phyloP scores from a whole-genome alignment of 2,329 filamentous ascomycete species.

The Talaromyces sp. region DNA sequence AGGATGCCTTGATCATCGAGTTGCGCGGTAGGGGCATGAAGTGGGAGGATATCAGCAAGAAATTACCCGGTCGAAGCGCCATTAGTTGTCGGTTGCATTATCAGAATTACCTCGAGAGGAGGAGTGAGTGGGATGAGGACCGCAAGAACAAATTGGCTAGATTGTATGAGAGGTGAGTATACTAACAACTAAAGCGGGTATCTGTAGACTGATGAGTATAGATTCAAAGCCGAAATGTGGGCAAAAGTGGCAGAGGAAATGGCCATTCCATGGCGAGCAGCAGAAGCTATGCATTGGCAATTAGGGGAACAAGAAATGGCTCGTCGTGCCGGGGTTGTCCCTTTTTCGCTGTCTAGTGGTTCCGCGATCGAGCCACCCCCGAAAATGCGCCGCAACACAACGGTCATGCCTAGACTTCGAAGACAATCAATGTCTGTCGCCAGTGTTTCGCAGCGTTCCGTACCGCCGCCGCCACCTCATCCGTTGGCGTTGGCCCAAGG shows the following conservation, averaged over 20 bases:
- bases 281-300: conserved; percentile 98
- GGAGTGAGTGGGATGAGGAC: conserved; percentile 95
- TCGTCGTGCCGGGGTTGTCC: conserved; percentile 79
- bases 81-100: conserved; percentile 95
- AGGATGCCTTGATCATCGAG: conserved; percentile 91
- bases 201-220: conserved; percentile 37
- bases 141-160: conserved; percentile 94
- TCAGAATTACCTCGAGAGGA: conserved; percentile 92
- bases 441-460: conserved; percentile 12
- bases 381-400: conserved; percentile 36
- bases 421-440: conserved; percentile 31
- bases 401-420: conserved; percentile 37
- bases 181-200: neutral
- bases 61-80: conserved; percentile 81
- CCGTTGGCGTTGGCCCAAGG: neutral
- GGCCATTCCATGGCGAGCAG: conserved; percentile 89
- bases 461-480: conserved; percentile 9
- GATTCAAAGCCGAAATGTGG: conserved; percentile 98
- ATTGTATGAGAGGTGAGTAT: conserved; percentile 83
- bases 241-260: conserved; percentile 92
- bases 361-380: conserved; percentile 48
- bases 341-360: conserved; percentile 68
- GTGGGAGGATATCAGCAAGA: conserved; percentile 96
- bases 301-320: conserved; percentile 93
- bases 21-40: conserved; percentile 90